Evolutionary conservation across 2,329 filamentous ascomycete species (phyloP).

Genomic region (Fusarium ramigenum): DNA sequence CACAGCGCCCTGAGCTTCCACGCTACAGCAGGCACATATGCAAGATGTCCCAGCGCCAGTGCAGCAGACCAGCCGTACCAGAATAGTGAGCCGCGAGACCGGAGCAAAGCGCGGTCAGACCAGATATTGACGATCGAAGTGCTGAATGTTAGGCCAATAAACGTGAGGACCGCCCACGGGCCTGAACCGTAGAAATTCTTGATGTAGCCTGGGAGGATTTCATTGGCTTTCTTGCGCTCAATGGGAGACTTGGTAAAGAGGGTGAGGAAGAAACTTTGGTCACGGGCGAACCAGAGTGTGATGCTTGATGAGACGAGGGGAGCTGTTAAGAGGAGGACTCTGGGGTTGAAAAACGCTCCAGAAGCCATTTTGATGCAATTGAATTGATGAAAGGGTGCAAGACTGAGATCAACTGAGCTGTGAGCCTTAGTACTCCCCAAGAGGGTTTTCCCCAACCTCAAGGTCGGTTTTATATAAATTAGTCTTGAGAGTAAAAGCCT

Average conservation of each 20-base stretch:
- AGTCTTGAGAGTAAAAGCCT: slow-evolving; percentile 7
- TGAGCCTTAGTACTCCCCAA: not conserved
- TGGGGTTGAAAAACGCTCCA: slow-evolving; percentile 49
- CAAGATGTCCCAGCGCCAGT: slow-evolving; percentile 47
- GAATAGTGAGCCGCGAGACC: slow-evolving; percentile 35
- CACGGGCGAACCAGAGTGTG: slow-evolving; percentile 56
- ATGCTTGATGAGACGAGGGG: slow-evolving; percentile 59
- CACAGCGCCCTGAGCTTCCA: slow-evolving; percentile 45
- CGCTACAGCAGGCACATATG: slow-evolving; percentile 48
- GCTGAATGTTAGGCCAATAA: slow-evolving; percentile 49
- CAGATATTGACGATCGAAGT: slow-evolving; percentile 43
- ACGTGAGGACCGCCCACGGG: slow-evolving; percentile 46
- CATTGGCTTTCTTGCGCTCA: slow-evolving; percentile 44
- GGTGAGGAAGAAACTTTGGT: slow-evolving; percentile 56
- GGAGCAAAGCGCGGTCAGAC: slow-evolving; percentile 36
- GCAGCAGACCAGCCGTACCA: slow-evolving; percentile 49
- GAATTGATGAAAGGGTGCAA: not conserved
- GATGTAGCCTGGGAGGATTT: slow-evolving; percentile 56
- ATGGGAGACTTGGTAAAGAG: slow-evolving; percentile 47
- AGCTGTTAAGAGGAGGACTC: slow-evolving; percentile 52
- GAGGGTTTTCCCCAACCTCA: not conserved
- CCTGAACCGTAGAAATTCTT: slow-evolving; percentile 51
- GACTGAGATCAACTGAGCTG: not conserved
- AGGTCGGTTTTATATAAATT: not conserved
- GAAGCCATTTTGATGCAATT: slow-evolving; percentile 48